Evolutionary conservation across 2,329 filamentous ascomycete species (phyloP).

Genomic region (Aureobasidium pullulans): DNA sequence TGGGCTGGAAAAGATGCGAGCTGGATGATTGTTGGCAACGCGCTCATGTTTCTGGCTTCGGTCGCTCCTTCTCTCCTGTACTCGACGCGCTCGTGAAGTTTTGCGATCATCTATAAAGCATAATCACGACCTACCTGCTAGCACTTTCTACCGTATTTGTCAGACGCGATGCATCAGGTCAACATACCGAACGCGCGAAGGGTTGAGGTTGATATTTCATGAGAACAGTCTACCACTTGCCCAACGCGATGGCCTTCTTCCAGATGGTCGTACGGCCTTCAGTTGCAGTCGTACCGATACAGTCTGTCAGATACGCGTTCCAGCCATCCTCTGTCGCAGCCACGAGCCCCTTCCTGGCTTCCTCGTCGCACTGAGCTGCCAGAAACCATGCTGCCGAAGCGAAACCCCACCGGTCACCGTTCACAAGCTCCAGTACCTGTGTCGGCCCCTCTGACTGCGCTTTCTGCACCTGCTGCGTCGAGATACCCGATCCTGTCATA

Average conservation of each 20-base stretch:
- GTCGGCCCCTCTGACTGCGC: slow-evolving; percentile 31
- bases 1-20: no score
- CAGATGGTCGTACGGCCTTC: slow-evolving; percentile 44
- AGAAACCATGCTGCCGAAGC: slow-evolving; percentile 57
- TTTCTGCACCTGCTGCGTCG: slow-evolving; percentile 24
- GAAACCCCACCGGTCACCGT: slow-evolving; percentile 46
- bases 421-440: slow-evolving; percentile 45
- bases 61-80: no score
- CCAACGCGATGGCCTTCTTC: slow-evolving; percentile 36
- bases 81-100: no score
- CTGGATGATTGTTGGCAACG: no score
- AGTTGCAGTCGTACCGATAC: slow-evolving; percentile 45
- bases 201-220: no score
- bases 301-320: slow-evolving; percentile 45
- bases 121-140: no score
- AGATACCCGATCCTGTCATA: slow-evolving; percentile 18
- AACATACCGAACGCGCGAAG: no score
- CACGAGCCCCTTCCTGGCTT: slow-evolving; percentile 38
- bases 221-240: slow-evolving; percentile 17
- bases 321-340: slow-evolving; percentile 44
- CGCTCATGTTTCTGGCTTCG: no score
- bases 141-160: no score
- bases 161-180: no score
- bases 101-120: no score
- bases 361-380: slow-evolving; percentile 43